Evolutionary conservation across 176 grass and related monocot genomes (phyloP), one percentile per base, ranked within the genome.

Genomic region (Hordeum marinum): DNA sequence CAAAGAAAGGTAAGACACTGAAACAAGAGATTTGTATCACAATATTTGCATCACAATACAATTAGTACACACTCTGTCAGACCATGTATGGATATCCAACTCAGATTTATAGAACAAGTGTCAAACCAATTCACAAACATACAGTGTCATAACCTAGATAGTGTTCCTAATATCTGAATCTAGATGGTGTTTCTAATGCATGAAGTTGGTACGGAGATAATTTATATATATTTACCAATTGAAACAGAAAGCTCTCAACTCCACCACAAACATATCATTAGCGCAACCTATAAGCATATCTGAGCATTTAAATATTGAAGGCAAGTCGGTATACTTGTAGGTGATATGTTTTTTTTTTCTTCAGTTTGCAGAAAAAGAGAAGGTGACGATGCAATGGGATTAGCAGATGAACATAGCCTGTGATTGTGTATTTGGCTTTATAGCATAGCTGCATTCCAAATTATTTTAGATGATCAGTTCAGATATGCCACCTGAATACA

Each of bases 1-100:
- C 14, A 8, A 29, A 85, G 10, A 17, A 48, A 70, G 68, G 68
- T 6, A 24, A 12, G 40, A 1, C 34, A 76, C 5, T 21, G 24
- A 90, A 77, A 72, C 29, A 75, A 75, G 3, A 72, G 13, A 39
- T n/a, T n/a, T n/a, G n/a, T n/a, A n/a, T n/a, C n/a, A n/a, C n/a
- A n/a, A n/a, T n/a, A n/a, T 77, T 80, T 11, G 40, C 11, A 9
- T 50, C 50, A 45, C 6, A 85, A 62, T 34, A 24, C 14, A 55
- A 43, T 26, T 25, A 18, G n/a, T 63, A 25, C 18, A 20, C 4
- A 29, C 13, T 75, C 5, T 68, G 41, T 66, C 59, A 37, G 34
- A 36, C 31, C 32, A n/a, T n/a, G n/a, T n/a, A n/a, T n/a, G n/a
- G n/a, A 58, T 76, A 18, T 55, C 23, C 72, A 74, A 26, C 67